These are phyloP conservation scores for Antitrichia curtipendula DNA, from an alignment of 225 moss, liverwort and hornwort species.

Conservation along the genomic window DNA sequence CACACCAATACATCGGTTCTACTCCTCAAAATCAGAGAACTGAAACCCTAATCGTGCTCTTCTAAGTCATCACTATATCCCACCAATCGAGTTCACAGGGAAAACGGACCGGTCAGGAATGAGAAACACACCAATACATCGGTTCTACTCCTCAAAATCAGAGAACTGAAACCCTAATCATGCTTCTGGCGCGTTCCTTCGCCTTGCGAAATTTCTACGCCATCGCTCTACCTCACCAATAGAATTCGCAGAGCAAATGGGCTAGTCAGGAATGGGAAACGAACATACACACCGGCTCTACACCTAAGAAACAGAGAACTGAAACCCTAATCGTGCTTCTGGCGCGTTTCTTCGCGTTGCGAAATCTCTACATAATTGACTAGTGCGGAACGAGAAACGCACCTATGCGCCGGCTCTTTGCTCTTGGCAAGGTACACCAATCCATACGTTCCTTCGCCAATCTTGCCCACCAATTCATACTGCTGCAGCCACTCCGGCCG, in stretches of 20 bases:
- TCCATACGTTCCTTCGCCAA: constrained; percentile 96
- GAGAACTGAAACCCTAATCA: background rate
- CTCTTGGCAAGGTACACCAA: constrained; percentile 85
- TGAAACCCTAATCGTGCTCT: background rate
- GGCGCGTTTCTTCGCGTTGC: background rate
- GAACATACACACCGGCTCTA: constrained; percentile 28
- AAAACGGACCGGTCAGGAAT: background rate
- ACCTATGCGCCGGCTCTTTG: constrained; percentile 63
- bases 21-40: background rate
- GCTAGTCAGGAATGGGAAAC: background rate
- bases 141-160: background rate
- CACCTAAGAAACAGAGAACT: background rate
- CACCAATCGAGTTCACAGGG: background rate
- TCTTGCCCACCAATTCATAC: constrained; percentile 94
- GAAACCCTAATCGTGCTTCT: background rate
- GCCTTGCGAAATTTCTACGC: background rate
- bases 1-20: constrained; percentile 22
- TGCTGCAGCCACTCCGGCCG: constrained; percentile 94
- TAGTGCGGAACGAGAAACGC: background rate
- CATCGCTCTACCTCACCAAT: background rate
- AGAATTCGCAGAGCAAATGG: background rate
- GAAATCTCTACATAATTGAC: background rate
- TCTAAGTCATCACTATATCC: background rate
- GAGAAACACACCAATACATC: background rate
- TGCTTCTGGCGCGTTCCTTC: too few relatives aligned